A percentile compares a stretch with the other conserved stretches of the same genome.
Conservation (phyloP, 768 basidiomycete species). For the Fistulinella prunicolor region DNA sequence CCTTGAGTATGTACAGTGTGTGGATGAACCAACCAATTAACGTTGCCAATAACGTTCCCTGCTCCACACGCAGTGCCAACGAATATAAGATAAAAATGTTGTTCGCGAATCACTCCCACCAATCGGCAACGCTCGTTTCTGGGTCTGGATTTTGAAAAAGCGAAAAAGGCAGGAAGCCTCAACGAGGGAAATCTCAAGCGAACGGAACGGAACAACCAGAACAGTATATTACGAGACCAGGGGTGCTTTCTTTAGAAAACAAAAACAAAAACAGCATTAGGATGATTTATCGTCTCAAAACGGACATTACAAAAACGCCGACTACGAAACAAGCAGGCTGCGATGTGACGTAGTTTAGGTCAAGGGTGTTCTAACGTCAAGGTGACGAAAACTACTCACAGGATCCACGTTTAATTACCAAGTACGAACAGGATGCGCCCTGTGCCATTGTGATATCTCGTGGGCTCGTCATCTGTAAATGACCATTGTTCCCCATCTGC, state of each 20-base stretch:
- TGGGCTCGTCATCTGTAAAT: constrained; percentile 8
- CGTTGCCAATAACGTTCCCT: no score
- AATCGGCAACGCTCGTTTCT: not conserved
- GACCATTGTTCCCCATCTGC: constrained; percentile 35
- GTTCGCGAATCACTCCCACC: no score
- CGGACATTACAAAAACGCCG: constrained; percentile 24
- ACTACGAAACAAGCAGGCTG: constrained; percentile 13
- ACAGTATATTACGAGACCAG: constrained; percentile 13
- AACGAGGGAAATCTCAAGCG: no score
- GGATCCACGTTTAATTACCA: constrained; percentile 14
- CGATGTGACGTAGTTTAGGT: constrained; percentile 16
- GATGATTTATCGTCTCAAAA: constrained; percentile 19
- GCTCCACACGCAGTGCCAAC: no score
- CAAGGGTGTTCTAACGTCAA: constrained; percentile 6
- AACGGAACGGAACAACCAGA: no score
- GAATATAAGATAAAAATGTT: no score
- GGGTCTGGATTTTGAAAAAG: no score
- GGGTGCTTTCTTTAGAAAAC: not conserved
- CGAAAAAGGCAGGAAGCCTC: no score
- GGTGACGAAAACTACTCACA: constrained; percentile 19
- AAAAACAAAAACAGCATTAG: not conserved
- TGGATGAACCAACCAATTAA: no score
- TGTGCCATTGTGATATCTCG: constrained; percentile 1
- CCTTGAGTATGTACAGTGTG: no score
- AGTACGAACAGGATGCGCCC: no score